Conservation (phyloP, 2,329 filamentous ascomycete species). For the Metarhizium humberi region DNA sequence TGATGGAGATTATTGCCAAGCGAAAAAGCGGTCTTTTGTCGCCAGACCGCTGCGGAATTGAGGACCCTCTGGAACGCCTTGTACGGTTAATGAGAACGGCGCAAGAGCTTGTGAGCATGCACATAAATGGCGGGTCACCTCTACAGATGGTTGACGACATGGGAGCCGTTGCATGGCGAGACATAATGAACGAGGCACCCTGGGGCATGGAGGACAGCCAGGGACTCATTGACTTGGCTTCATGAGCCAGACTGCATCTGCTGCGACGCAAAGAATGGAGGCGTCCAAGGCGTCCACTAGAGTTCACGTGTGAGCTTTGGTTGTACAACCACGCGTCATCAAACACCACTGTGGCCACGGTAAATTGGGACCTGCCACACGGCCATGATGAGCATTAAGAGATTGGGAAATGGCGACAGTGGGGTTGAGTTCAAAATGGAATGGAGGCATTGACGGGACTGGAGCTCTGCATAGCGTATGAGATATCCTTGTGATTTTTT, state of each 20-base stretch:
- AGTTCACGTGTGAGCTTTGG: background rate
- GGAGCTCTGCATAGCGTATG: conserved; percentile 2
- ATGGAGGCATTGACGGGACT: background rate
- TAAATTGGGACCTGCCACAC: background rate
- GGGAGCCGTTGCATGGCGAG: conserved; percentile 11
- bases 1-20: conserved; percentile 19
- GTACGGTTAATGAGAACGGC: conserved; percentile 20
- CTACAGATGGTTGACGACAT: conserved; percentile 13
- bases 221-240: conserved; percentile 1
- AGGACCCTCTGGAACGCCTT: conserved; percentile 24
- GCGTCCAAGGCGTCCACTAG: background rate
- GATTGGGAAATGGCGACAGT: background rate
- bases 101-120: conserved; percentile 20
- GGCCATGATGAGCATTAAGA: background rate
- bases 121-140: conserved; percentile 16
- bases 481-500: background rate
- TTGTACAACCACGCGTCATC: background rate
- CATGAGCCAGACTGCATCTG: background rate
- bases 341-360: background rate
- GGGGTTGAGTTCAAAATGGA: background rate
- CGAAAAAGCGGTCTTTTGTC: conserved; percentile 17
- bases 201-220: conserved; percentile 4
- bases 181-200: conserved; percentile 7
- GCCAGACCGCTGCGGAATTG: conserved; percentile 6
- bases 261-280: background rate